Evolutionary conservation across 1,139 yeast species (phyloP).

Genomic region (Kodamaea alishanica): DNA sequence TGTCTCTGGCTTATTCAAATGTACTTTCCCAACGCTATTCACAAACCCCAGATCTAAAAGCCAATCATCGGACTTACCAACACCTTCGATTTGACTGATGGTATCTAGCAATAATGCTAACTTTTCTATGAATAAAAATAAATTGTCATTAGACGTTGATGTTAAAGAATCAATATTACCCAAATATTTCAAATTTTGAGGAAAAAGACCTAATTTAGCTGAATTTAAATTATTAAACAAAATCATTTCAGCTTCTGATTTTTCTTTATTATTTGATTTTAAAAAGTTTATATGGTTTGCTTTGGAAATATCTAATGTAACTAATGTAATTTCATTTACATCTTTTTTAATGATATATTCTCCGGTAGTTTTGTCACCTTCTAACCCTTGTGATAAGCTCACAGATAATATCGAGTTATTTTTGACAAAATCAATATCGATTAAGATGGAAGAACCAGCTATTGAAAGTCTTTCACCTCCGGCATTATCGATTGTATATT

Average conservation of each 20-base stretch:
- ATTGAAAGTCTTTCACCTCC: constrained; percentile 34
- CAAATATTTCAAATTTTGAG: constrained; percentile 35
- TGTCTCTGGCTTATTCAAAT: constrained; percentile 21
- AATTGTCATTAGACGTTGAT: constrained; percentile 26
- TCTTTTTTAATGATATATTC: constrained; percentile 3
- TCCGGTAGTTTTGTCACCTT: constrained; percentile 2
- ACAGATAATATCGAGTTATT: constrained; percentile 26
- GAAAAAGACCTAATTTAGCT: constrained; percentile 28
- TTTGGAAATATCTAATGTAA: constrained; percentile 3
- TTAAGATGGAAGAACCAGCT: constrained; percentile 41
- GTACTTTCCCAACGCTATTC: constrained; percentile 28
- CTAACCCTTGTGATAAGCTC: constrained; percentile 36
- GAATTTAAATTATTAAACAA: constrained; percentile 26
- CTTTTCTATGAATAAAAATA: constrained; percentile 31
- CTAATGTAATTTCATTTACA: constrained; percentile 3
- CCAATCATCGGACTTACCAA: constrained; percentile 17
- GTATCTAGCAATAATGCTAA: constrained; percentile 29
- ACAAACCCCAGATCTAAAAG: constrained; percentile 21
- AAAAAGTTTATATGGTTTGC: constrained; percentile 4
- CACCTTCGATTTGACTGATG: constrained; percentile 21
- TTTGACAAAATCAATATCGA: constrained; percentile 40
- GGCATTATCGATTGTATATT: constrained; percentile 19
- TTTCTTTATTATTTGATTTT: constrained; percentile 2
- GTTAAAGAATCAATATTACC: constrained; percentile 37
- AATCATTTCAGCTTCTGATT: constrained; percentile 26